Percentiles rank a stretch among this genome's conserved stretches.
These are phyloP conservation scores for Excoecaria agallocha DNA, from an alignment of 345 rosid species.

Conservation along the genomic window DNA sequence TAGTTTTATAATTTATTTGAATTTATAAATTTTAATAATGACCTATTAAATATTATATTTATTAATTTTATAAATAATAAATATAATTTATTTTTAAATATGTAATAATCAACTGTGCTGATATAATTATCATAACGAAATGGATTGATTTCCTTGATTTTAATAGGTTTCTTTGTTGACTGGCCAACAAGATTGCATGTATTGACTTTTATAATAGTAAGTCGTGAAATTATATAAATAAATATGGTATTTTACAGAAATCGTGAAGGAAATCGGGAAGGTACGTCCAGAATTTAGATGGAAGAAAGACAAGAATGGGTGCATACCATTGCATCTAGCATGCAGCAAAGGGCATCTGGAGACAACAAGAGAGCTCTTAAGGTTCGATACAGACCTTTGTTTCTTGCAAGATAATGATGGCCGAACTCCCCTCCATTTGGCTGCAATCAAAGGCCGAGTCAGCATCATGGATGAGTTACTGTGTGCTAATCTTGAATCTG, in stretches of 20 bases:
- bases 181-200: too few species aligned
- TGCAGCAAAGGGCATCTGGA: slow-evolving; percentile 51
- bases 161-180: too few species aligned
- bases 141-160: too few species aligned
- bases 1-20: too few species aligned
- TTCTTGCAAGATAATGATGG: slow-evolving; percentile 39
- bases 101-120: too few species aligned
- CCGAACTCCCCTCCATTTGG: slow-evolving; percentile 49
- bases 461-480: slow-evolving; percentile 45
- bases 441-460: slow-evolving; percentile 49
- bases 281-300: slow-evolving; percentile 37
- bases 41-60: too few species aligned
- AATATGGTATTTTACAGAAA: slow-evolving; percentile 20
- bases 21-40: too few species aligned
- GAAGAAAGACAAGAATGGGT: slow-evolving; percentile 32
- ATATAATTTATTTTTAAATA: too few species aligned
- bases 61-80: too few species aligned
- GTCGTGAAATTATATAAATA: too few species aligned
- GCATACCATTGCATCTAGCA: slow-evolving; percentile 43
- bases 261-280: slow-evolving; percentile 36
- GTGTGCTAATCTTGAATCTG: slow-evolving; percentile 29
- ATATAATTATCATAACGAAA: too few species aligned
- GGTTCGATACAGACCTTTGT: slow-evolving; percentile 35
- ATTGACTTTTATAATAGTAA: too few species aligned
- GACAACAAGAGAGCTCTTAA: slow-evolving; percentile 41